phyloP scores from a whole-genome alignment of 1,284 basidiomycete genomes.

The Ustilago trichophora region DNA sequence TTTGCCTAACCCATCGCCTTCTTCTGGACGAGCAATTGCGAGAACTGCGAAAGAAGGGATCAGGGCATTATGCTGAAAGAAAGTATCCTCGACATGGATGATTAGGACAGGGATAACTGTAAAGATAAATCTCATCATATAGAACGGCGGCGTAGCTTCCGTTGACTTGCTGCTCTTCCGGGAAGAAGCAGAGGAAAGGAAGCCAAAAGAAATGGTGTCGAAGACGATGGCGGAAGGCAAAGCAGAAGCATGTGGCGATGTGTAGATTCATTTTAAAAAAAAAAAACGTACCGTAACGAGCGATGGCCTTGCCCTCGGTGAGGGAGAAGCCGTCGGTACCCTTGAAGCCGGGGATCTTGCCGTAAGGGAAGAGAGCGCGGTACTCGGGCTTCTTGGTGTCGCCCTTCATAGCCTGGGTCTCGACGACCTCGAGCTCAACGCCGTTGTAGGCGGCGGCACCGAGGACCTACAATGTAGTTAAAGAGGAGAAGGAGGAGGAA shows the following conservation, averaged over 20 bases:
- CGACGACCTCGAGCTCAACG: constrained; percentile 58
- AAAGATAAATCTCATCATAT: constrained; percentile 68
- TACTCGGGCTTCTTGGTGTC: constrained; percentile 63
- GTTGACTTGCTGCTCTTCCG: no score
- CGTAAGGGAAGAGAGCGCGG: constrained; percentile 58
- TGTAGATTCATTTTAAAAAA: no score
- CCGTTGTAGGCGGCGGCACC: constrained; percentile 64
- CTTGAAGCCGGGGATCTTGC: constrained; percentile 79
- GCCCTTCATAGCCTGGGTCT: constrained; percentile 35
- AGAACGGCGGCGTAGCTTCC: constrained; percentile 7
- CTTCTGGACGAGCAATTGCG: background rate
- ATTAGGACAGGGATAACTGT: constrained; percentile 67
- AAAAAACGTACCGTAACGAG: constrained; percentile 83
- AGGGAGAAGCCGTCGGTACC: constrained; percentile 80
- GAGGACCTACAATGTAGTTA: constrained; percentile 18
- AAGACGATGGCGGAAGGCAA: background rate
- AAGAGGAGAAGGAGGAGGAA: no score
- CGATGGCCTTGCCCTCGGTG: constrained; percentile 82
- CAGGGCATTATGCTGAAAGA: constrained; percentile 56
- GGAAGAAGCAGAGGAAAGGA: background rate
- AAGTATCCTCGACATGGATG: constrained; percentile 72
- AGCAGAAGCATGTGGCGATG: background rate
- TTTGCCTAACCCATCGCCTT: background rate
- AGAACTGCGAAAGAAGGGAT: constrained; percentile 6
- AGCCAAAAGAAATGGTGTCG: background rate